Conservation (phyloP, 352 stramenopile species). For the Phytophthora fragariaefolia region DNA sequence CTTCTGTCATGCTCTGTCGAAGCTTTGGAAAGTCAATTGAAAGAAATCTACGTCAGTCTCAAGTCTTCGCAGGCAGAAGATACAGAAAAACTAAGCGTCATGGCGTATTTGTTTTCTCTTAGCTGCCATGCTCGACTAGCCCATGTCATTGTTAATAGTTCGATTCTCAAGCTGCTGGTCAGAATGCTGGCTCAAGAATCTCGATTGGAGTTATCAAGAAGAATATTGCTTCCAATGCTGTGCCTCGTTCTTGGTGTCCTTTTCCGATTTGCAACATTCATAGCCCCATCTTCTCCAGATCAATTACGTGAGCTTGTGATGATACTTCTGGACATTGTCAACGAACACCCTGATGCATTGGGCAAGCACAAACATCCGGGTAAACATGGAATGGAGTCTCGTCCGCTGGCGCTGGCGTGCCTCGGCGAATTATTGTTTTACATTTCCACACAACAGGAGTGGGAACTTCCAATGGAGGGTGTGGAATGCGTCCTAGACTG, state of each 20-base stretch:
- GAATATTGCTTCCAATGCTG: conserved; percentile 43
- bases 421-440: conserved; percentile 83
- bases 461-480: conserved; percentile 38
- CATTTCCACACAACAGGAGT: conserved; percentile 64
- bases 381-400: conserved; percentile 21
- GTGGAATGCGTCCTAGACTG: conserved; percentile 42
- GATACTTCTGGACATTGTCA: conserved; percentile 37
- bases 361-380: background rate
- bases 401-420: conserved; percentile 50
- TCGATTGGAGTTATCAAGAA: conserved; percentile 10
- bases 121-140: conserved; percentile 63
- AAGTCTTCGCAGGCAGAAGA: conserved; percentile 40
- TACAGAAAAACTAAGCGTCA: conserved; percentile 54
- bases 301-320: conserved; percentile 58
- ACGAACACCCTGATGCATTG: background rate
- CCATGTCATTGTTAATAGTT: conserved; percentile 87
- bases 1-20: conserved; percentile 56
- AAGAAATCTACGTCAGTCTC: conserved; percentile 76
- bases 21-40: conserved; percentile 70
- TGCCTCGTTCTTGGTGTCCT: conserved; percentile 71
- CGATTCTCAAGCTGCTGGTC: conserved; percentile 67
- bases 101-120: conserved; percentile 67
- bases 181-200: conserved; percentile 54
- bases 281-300: conserved; percentile 62
- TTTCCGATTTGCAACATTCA: conserved; percentile 77